phyloP scores from a whole-genome alignment of 225 moss, liverwort and hornwort species.

The Marchantia polymorpha region DNA sequence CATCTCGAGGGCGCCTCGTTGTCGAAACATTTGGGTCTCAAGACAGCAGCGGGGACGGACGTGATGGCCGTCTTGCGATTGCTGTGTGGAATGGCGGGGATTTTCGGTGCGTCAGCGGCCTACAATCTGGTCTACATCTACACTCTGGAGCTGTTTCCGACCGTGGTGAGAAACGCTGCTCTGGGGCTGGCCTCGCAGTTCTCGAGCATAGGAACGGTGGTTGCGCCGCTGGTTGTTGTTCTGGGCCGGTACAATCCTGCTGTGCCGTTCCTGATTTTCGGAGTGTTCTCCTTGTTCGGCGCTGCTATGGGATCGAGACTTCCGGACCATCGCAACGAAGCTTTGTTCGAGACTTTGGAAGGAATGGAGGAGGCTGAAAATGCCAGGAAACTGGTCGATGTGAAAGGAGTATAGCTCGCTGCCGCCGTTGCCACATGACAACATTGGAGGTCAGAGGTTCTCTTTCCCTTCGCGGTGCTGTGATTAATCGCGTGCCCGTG shows the following conservation, averaged over 20 bases:
- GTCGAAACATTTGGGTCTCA: no score
- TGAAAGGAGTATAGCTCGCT: no score
- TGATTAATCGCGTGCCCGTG: no score
- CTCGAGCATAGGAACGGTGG: constrained; percentile 61
- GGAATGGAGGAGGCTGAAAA: no score
- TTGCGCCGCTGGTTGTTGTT: constrained; percentile 62
- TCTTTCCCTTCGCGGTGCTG: no score
- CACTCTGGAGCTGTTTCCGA: constrained; percentile 73
- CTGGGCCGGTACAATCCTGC: constrained; percentile 47
- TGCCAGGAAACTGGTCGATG: no score
- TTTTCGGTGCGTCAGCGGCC: constrained; percentile 76
- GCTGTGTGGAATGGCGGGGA: constrained; percentile 58
- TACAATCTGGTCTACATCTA: constrained; percentile 78
- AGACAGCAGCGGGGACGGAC: no score
- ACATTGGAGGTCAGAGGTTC: no score
- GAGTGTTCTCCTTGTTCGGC: constrained; percentile 50
- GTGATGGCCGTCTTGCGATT: constrained; percentile 30
- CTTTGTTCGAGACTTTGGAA: no score
- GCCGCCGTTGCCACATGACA: no score
- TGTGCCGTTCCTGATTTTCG: constrained; percentile 69
- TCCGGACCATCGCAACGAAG: constrained; percentile 39
- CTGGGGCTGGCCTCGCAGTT: constrained; percentile 68
- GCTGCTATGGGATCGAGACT: constrained; percentile 49
- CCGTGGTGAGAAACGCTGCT: constrained; percentile 81
- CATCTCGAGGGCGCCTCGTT: no score